Conservation (phyloP, 2,329 filamentous ascomycete genomes). For the Diaporthe sp. region DNA sequence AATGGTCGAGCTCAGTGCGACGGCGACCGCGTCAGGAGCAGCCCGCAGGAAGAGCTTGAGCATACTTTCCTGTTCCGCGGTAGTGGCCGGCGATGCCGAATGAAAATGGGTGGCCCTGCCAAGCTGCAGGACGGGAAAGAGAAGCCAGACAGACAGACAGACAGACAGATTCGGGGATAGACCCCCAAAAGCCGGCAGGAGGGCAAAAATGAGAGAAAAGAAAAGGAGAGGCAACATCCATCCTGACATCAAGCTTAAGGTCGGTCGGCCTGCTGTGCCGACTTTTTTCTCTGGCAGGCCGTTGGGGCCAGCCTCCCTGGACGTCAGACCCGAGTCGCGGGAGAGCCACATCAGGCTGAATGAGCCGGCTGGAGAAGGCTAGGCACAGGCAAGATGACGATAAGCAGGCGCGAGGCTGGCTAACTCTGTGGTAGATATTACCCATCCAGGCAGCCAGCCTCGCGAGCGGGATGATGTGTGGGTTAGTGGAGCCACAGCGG, state of each 20-base stretch:
- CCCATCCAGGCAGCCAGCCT: slow-evolving; percentile 6
- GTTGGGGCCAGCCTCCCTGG: no score
- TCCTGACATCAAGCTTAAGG: neutral
- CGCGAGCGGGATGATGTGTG: neutral
- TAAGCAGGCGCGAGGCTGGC: neutral
- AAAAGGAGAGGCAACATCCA: neutral
- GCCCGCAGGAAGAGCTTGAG: neutral
- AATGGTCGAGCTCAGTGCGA: neutral
- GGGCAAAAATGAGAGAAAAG: neutral
- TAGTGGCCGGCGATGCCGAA: neutral
- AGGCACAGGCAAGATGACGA: neutral
- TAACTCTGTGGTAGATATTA: neutral
- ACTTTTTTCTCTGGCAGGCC: no score
- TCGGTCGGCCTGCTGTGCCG: neutral
- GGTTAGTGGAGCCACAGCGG: neutral
- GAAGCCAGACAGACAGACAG: no score
- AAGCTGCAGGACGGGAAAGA: neutral
- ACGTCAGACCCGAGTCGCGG: no score
- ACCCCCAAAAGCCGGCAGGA: neutral
- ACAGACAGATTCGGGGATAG: neutral
- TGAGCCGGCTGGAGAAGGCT: neutral
- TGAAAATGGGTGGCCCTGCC: neutral
- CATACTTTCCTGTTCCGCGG: neutral
- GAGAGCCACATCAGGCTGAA: neutral
- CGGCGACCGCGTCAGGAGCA: no score